Base-by-base conservation (phyloP, 805 yeast species). In the Candida germanica region DNA sequence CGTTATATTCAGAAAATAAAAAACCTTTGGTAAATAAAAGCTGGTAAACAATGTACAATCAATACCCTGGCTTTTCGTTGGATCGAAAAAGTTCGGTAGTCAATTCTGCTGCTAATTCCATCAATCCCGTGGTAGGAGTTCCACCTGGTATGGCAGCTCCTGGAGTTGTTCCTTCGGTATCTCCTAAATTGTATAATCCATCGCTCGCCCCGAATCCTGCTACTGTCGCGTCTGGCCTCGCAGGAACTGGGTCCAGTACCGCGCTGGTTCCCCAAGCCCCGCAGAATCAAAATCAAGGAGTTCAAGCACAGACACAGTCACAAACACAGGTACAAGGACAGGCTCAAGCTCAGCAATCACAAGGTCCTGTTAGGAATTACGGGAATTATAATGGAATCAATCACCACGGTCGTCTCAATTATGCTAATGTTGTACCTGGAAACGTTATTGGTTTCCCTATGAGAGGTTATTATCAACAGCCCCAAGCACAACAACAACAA, bases 401-500 rank as follows among this genome's bases (percentile, higher is more conserved):
- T n/a, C n/a, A 8, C 6, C n/a, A 24, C n/a, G 13, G 13, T n/a
- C 23, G 23, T 21, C 7, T 21, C n/a, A n/a, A 7, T 20, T 10
- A 20, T 20, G 23, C 9, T 10, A 20, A 20, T 10, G 23, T 20
- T 7, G 23, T 10, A 20, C 23, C 23, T 10, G 10, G 10, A 6
- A 20, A 20, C 23, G 9, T 7, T 10, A 7, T 20, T 6, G 23
- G 23, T 10, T 20, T 20, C 9, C 23, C 23, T 7, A 10, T 20
- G 10, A 6, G 23, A 20, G 20, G 20, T 12, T 20, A 29, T 9
- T 16, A 18, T 18, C 31, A 29, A 14, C 33, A 7, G 19, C 26
- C 19, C 12, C 11, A 12, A 8, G 13, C 23, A 10, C 41, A 30
- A 14, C 51, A 46, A 23, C 44, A 31, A 18, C 47, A 36, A 26